Base-by-base conservation (phyloP, 2,329 filamentous ascomycete genomes). In the Pseudocercospora fijiensis region DNA sequence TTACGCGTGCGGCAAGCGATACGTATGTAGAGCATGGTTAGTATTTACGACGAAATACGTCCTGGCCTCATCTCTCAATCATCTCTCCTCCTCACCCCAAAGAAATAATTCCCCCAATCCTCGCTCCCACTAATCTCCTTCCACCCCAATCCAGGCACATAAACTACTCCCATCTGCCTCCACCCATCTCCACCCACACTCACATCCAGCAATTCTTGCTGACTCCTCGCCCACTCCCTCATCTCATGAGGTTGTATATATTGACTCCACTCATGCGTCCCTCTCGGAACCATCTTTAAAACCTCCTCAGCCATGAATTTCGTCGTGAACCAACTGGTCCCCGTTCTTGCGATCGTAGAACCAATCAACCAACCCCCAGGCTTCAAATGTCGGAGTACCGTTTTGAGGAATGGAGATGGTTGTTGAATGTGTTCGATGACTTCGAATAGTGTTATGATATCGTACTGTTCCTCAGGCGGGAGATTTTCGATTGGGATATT, bases 221-320 rank as follows among this genome's bases (percentile, higher is more conserved):
- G 73, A 65, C 74, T 75, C 41, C 68, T 73, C 67, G 81, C 82
- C 79, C 81, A 84, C 4, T 69, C 74, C 69, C 78, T 75, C 74
- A 96, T 76, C 82, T 98, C 94, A 13, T 85, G 82, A 67, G 91
- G 90, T 74, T 97, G 95, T 69, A 99, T 88, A 79, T 98, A 99
- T 80, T 98, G 96, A 67, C 84, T 83, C 95, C 95, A 99, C 76
- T 97, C 92, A 79, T 99, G 95, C 53, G 95, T 99, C 1, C 95
- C 95, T 68, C 85, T 86, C 9, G 95, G 95, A 62, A 99, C 95
- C 65, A 98, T 91, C 4, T 90, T 83, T 75, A 96, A 72, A 63
- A 97, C 75, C 79, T 95, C 91, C 80, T 99, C 95, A 0, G 95
- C 95, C 67, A 96, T 84, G 24, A 98, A 80, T 73, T 96, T 96